A percentile compares a stretch with the other conserved stretches of the same genome.
phyloP scores from a whole-genome alignment of 768 basidiomycete species.

The Tephrocybe sp. region DNA sequence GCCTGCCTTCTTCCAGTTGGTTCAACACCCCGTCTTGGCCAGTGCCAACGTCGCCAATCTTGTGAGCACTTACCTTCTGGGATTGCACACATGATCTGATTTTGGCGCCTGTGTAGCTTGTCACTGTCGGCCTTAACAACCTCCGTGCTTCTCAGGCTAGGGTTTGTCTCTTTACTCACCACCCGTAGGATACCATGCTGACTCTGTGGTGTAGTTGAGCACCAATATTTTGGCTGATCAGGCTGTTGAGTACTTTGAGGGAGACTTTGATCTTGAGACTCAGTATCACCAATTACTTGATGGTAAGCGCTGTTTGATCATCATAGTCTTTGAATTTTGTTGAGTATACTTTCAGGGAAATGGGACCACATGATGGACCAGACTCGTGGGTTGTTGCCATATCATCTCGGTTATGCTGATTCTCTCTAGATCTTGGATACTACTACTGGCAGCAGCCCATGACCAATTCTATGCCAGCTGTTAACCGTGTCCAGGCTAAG shows the following conservation, averaged over 20 bases:
- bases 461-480: constrained; percentile 57
- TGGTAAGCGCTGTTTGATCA: constrained; percentile 30
- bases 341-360: constrained; percentile 39
- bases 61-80: constrained; percentile 20
- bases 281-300: constrained; percentile 59
- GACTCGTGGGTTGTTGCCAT: constrained; percentile 40
- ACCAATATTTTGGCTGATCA: constrained; percentile 56
- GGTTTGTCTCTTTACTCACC: too few relatives aligned
- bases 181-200: too few relatives aligned
- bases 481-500: constrained; percentile 49
- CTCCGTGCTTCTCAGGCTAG: constrained; percentile 62
- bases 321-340: background rate
- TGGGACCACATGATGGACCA: constrained; percentile 79
- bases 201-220: constrained; percentile 33
- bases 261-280: constrained; percentile 59
- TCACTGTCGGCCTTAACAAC: constrained; percentile 60
- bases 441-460: constrained; percentile 75
- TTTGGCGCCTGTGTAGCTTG: constrained; percentile 33
- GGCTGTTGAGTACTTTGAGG: constrained; percentile 56
- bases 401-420: background rate
- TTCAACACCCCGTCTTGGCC: constrained; percentile 63
- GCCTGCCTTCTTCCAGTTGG: constrained; percentile 67
- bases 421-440: constrained; percentile 49
- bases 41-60: constrained; percentile 59
- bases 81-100: background rate